Base-by-base conservation (phyloP, 2,329 filamentous ascomycete species). In the Colletotrichum spaethianum region DNA sequence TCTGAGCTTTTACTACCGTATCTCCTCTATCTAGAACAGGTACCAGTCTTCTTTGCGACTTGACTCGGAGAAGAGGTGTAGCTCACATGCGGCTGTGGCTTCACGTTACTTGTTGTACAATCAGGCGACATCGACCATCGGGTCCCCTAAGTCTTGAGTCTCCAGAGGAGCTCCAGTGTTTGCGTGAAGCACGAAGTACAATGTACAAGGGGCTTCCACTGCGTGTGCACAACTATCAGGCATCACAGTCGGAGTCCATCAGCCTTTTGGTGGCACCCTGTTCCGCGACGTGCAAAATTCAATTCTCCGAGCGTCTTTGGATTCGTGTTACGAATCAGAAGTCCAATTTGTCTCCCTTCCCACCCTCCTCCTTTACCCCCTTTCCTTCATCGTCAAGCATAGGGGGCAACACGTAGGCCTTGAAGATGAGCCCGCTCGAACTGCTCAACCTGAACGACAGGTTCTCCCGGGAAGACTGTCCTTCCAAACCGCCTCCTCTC, bases 391-490 rank as follows among this genome's bases (percentile, higher is more conserved):
- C 94, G 12, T 66, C 95, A 93, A 50, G 96, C 86, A 72, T 18
- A 0, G 96, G 96, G 33, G 96, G 96, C 53, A 99, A 85, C 79
- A 93, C 96, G 82, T 95, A 98, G 0, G 95, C 94, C 77, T 92
- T 93, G 74, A 99, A 94, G 48, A 94, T 89, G 75, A 99, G 91
- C 63, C 94, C 95, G 76, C 89, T 92, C 3, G 89, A 88, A 77
- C 94, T 88, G 80, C 94, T 98, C 63, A 99, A 83, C 73, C 92
- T 95, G 81, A 99, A 99, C 5, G 95, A 95, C 82, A 98, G 89
- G 82, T 98, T 95, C 78, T 97, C 94, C 31, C 93, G 91, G 65
- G 92, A 88, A 74, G 91, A 91, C 70, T 89, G 89, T 48, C 89
- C 86, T 71, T 91, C 90, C 2, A 90, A 88, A 12, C 94, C 94